Evolutionary conservation across 2,329 filamentous ascomycete species (phyloP).

Genomic region (Clarireedia monteithiana): DNA sequence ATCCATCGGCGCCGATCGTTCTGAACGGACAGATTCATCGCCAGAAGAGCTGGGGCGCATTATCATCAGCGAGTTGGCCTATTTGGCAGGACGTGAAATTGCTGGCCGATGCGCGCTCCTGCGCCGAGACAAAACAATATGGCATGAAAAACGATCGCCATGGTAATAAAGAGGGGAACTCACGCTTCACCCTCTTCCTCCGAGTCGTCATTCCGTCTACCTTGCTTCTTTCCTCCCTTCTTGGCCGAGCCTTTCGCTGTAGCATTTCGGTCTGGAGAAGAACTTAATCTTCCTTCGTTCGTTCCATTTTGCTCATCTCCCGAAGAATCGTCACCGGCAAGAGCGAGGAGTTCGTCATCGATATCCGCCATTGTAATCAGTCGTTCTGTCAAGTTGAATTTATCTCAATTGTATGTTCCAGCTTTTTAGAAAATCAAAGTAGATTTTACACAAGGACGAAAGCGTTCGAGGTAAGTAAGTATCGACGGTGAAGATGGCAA

Average conservation of each 20-base stretch:
- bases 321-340: conserved; percentile 69
- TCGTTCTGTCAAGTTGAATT: background rate
- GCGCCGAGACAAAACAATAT: background rate
- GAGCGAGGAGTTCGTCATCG: conserved; percentile 87
- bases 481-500: too few relatives aligned
- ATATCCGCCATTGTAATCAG: conserved; percentile 66
- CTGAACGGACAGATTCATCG: conserved; percentile 63
- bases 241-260: conserved; percentile 34
- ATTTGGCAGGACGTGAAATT: background rate
- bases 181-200: conserved; percentile 81
- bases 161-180: conserved; percentile 35
- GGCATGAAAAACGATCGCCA: too few relatives aligned
- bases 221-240: conserved; percentile 44
- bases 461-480: too few relatives aligned
- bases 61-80: background rate
- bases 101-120: background rate
- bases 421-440: too few relatives aligned
- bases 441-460: too few relatives aligned
- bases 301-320: conserved; percentile 43
- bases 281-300: conserved; percentile 46
- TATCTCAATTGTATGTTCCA: too few relatives aligned
- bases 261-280: conserved; percentile 38
- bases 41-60: conserved; percentile 53
- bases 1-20: conserved; percentile 81
- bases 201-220: conserved; percentile 45